A percentile compares a stretch with the other conserved stretches of the same genome.
Evolutionary conservation across 2,329 filamentous ascomycete genomes (phyloP).

Genomic region (Thielaviopsis musarum): DNA sequence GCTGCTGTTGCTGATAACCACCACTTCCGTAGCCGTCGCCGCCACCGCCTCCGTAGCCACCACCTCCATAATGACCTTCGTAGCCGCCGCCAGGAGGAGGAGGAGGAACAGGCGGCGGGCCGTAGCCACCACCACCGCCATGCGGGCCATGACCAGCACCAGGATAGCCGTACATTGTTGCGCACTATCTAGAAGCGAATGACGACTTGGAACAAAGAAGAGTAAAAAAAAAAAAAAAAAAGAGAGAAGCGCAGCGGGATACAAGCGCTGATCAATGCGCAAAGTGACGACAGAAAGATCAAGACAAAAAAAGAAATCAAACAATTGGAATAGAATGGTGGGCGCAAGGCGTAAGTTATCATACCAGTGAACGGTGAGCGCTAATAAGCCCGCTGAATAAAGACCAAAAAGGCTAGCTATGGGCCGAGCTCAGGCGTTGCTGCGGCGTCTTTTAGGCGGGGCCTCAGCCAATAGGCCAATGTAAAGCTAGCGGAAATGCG

Average conservation of each 20-base stretch:
- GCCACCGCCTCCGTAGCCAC: constrained; percentile 18
- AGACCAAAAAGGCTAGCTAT: neutral
- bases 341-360: neutral
- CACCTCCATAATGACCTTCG: constrained; percentile 13
- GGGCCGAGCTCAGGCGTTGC: neutral
- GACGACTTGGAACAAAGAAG: neutral
- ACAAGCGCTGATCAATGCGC: neutral
- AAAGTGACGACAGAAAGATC: neutral
- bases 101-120: constrained; percentile 14
- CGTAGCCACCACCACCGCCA: constrained; percentile 10
- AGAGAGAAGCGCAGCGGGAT: neutral
- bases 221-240: neutral
- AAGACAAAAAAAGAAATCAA: neutral
- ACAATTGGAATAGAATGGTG: neutral
- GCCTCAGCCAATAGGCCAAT: neutral
- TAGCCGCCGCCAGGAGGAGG: constrained; percentile 14
- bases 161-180: constrained; percentile 12
- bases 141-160: constrained; percentile 12
- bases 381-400: too few relatives aligned
- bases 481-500: neutral
- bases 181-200: neutral
- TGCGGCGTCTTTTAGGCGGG: neutral
- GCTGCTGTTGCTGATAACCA: constrained; percentile 16
- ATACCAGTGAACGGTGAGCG: neutral
- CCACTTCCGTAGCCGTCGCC: constrained; percentile 18